Evolutionary conservation across 2,329 filamentous ascomycete genomes (phyloP).

Genomic region (Torrubiella hemipterigena): DNA sequence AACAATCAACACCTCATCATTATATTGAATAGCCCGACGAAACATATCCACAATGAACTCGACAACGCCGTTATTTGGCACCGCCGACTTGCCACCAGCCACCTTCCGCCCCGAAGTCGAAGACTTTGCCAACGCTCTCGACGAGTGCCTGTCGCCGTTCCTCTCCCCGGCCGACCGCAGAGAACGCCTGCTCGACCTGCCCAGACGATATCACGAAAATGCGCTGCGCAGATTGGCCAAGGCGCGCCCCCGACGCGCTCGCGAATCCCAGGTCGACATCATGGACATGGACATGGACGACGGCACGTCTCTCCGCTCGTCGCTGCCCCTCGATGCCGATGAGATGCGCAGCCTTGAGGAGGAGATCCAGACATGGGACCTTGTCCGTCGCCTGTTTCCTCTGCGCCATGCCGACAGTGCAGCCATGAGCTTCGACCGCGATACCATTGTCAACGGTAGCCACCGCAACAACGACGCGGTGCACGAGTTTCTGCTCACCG

Average conservation of each 20-base stretch:
- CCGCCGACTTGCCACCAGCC: slow-evolving; percentile 30
- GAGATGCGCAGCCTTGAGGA: slow-evolving; percentile 50
- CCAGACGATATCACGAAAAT: slow-evolving; percentile 44
- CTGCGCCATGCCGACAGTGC: slow-evolving; percentile 43
- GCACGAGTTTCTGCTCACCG: slow-evolving; percentile 61
- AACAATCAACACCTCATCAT: too few species aligned
- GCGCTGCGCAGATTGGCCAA: slow-evolving; percentile 23
- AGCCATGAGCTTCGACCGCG: slow-evolving; percentile 18
- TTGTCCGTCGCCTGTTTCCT: slow-evolving; percentile 64
- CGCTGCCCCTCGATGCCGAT: slow-evolving; percentile 12
- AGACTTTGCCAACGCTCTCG: slow-evolving; percentile 70
- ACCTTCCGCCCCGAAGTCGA: slow-evolving; percentile 73
- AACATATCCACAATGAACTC: slow-evolving; percentile 18
- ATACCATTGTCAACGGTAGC: slow-evolving; percentile 15
- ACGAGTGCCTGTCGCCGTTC: slow-evolving; percentile 52
- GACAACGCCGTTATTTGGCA: not conserved
- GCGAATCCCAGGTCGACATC: slow-evolving; percentile 27
- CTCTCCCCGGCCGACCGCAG: slow-evolving; percentile 41
- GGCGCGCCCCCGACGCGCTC: slow-evolving; percentile 15
- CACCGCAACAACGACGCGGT: slow-evolving; percentile 13
- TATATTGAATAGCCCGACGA: slow-evolving; percentile 3
- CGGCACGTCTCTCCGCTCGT: slow-evolving; percentile 20
- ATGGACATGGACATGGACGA: slow-evolving; percentile 47
- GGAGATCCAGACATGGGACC: slow-evolving; percentile 84
- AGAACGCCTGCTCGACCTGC: slow-evolving; percentile 54